A percentile compares a stretch with the other conserved stretches of the same genome.
These are phyloP conservation scores for Kodamaea plutei DNA, from an alignment of 1,139 yeast species.

Conservation along the genomic window DNA sequence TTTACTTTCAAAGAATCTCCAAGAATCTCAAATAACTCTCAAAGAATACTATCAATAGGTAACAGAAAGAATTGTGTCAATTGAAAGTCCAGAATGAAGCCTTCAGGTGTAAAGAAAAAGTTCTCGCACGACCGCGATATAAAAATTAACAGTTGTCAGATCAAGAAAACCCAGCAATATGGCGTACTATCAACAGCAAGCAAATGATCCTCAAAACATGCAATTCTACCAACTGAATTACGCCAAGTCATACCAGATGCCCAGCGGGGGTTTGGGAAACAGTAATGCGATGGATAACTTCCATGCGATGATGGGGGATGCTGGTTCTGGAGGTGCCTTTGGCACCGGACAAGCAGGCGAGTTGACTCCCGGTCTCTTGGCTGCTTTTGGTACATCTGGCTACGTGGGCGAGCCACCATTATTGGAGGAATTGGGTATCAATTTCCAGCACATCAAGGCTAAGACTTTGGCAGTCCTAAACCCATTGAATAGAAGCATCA, in stretches of 20 bases:
- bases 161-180: conserved; percentile 14
- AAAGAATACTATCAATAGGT: no score
- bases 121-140: no score
- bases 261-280: conserved; percentile 24
- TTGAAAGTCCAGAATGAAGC: no score
- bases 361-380: conserved; percentile 72
- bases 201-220: conserved; percentile 36
- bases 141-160: conserved; percentile 1
- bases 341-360: conserved; percentile 53
- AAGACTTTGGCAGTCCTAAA: conserved; percentile 86
- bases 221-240: conserved; percentile 46
- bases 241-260: conserved; percentile 27
- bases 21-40: conserved; percentile 3
- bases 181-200: conserved; percentile 42
- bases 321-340: conserved; percentile 29
- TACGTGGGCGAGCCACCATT: conserved; percentile 93
- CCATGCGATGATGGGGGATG: conserved; percentile 24
- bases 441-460: conserved; percentile 78
- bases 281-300: conserved; percentile 34
- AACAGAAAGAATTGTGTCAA: no score
- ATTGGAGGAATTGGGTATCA: conserved; percentile 89
- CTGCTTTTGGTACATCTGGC: conserved; percentile 92
- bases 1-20: no score
- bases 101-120: no score
- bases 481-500: conserved; percentile 58